Conservation (phyloP, 129 eudicot species). For the Escallonia rubra region DNA sequence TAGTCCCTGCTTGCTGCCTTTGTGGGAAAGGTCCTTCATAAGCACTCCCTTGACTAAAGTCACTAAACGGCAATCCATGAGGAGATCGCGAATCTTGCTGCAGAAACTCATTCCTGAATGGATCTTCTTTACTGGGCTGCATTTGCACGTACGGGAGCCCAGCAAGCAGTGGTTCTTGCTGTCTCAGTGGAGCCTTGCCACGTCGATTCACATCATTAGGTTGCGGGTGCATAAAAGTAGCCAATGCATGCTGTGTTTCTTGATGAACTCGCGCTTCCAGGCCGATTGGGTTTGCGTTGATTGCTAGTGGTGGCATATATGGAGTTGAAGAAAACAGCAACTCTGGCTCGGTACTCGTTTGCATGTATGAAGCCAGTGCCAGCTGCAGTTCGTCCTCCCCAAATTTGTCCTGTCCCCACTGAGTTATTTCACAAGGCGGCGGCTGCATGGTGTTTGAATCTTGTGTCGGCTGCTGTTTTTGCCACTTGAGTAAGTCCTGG, state of each 20-base stretch:
- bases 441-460: constrained; percentile 2
- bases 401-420: constrained; percentile 4
- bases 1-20: constrained; percentile 1
- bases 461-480: not conserved
- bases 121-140: not conserved
- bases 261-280: not conserved
- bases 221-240: not conserved
- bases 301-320: not conserved
- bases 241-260: not conserved
- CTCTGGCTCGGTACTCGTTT: constrained; percentile 14
- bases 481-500: no score
- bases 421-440: not conserved
- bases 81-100: constrained; percentile 6
- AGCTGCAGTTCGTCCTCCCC: constrained; percentile 15
- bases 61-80: no score
- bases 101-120: not conserved
- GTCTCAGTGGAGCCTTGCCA: not conserved
- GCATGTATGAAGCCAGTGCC: constrained; percentile 15
- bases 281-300: not conserved
- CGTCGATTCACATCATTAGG: not conserved
- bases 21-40: not conserved
- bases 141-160: not conserved
- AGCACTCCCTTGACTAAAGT: no score
- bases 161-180: constrained; percentile 1
- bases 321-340: constrained; percentile 3